These are phyloP conservation scores for Cylindrodendrum hubeiense DNA, from an alignment of 2,329 filamentous ascomycete species.

Conservation along the genomic window DNA sequence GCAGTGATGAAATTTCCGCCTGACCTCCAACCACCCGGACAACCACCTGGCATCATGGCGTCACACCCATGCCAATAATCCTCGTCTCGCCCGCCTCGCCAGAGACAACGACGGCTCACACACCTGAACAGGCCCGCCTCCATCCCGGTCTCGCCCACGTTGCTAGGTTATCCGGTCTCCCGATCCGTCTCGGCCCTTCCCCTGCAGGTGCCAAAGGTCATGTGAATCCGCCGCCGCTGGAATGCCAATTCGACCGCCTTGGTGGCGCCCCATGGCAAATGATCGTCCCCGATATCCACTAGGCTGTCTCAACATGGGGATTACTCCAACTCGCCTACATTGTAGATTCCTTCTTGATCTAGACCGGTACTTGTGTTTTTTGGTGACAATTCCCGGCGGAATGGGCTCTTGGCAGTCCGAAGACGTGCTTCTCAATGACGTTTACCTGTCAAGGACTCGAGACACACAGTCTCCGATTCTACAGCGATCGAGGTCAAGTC, in stretches of 20 bases:
- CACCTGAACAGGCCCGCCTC: conserved; percentile 19
- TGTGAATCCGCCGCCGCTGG: conserved; percentile 35
- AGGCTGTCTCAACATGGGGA: conserved; percentile 1
- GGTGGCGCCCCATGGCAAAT: conserved; percentile 1
- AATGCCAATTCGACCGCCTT: conserved; percentile 15
- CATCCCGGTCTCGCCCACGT: conserved; percentile 22
- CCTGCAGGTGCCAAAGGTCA: conserved; percentile 40
- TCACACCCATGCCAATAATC: conserved; percentile 13
- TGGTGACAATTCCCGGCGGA: neutral
- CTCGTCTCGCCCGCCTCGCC: conserved; percentile 14
- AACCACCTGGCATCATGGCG: conserved; percentile 9
- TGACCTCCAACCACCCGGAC: neutral
- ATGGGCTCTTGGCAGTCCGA: neutral
- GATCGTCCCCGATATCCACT: neutral
- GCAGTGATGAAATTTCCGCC: neutral
- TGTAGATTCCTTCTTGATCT: neutral
- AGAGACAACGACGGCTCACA: conserved; percentile 12
- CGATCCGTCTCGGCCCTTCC: conserved; percentile 26
- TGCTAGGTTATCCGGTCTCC: conserved; percentile 13
- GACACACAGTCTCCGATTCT: neutral
- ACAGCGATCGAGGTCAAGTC: neutral
- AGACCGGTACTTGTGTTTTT: neutral
- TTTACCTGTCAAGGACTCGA: neutral
- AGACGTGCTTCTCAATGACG: neutral
- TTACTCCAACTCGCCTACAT: neutral